Evolutionary conservation across 2,329 filamentous ascomycete genomes (phyloP), one percentile per base, ranked within the genome.

Genomic region (Aspergillus udagawae): DNA sequence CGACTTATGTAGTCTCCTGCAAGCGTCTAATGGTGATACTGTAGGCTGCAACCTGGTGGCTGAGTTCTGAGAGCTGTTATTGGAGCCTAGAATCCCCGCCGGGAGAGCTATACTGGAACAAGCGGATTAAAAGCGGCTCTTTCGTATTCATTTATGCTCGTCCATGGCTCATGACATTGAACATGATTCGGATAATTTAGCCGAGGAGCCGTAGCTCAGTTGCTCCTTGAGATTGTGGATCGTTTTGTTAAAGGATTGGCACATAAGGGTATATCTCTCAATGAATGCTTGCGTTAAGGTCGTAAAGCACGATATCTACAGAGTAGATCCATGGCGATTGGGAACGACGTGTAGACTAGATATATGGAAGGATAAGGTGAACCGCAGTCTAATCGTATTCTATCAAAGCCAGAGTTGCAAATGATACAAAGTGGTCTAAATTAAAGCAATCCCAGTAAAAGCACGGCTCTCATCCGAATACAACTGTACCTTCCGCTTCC

Each of bases 381-480:
- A 35, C 12, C 2, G 29, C 29, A 35, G 12, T 35, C 10, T 12
- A 35, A 17, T 35, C 6, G 12, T 35, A 32, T 4, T 35, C 32
- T 35, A 17, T 35, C 32, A 14, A 4, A 14, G 12, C 12, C 4
- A 35, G 3, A 6, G 4, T 35, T 35, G 2, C 32, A 17, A 17
- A 35, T 35, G 12, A 17, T 35, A 14, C 12, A 17, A 17, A 5
- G 14, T 17, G 4, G 41, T 47, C 44, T 47, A 56, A 20, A 27
- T n/a, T 21, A 56, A 45, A 10, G 44, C 50, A 27, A 61, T 56
- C 6, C 64, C 64, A 6, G 64, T 65, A 52, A 67, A 65, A 42
- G 65, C 58, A 42, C 61, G 51, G 42, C 60, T 38, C 38, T 65
- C 63, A 17, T 62, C 55, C 14, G 29, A 54, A 44, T 58, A 47